Evolutionary conservation across 2,329 filamentous ascomycete species (phyloP).

Genomic region (Paradendryphiella salina): DNA sequence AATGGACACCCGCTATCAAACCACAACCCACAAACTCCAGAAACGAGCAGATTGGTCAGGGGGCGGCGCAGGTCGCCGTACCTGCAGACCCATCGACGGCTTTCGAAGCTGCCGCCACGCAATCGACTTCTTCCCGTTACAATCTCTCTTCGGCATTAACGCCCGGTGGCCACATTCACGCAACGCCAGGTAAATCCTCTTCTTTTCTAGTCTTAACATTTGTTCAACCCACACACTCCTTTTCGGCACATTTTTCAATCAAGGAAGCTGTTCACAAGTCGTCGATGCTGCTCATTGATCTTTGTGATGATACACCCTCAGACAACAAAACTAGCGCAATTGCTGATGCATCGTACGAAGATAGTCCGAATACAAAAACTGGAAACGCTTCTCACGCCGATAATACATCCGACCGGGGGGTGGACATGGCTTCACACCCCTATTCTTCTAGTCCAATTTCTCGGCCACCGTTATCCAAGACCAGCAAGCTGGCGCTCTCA

Average conservation of each 20-base stretch:
- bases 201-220: slow-evolving; percentile 11
- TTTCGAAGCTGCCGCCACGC: slow-evolving; percentile 5
- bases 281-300: slow-evolving; percentile 12
- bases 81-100: slow-evolving; percentile 2
- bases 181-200: slow-evolving; percentile 24
- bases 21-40: slow-evolving; percentile 11
- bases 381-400: not conserved
- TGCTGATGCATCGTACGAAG: slow-evolving; percentile 21
- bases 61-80: slow-evolving; percentile 29
- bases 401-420: not conserved
- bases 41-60: slow-evolving; percentile 24
- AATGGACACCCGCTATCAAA: slow-evolving; percentile 29
- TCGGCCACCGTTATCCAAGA: not conserved
- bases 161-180: slow-evolving; percentile 2
- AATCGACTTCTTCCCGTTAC: slow-evolving; percentile 11
- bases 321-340: slow-evolving; percentile 2
- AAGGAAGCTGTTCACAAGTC: not conserved
- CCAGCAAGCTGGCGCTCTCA: not conserved
- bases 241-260: not conserved
- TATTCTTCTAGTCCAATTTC: not conserved
- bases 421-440: not conserved
- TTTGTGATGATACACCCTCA: slow-evolving; percentile 4
- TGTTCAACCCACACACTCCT: not conserved
- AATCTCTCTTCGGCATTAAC: slow-evolving; percentile 13
- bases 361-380: slow-evolving; percentile 1